Base-by-base conservation (phyloP, 108 stramenopile genomes). In the Nitzschia putrida region DNA sequence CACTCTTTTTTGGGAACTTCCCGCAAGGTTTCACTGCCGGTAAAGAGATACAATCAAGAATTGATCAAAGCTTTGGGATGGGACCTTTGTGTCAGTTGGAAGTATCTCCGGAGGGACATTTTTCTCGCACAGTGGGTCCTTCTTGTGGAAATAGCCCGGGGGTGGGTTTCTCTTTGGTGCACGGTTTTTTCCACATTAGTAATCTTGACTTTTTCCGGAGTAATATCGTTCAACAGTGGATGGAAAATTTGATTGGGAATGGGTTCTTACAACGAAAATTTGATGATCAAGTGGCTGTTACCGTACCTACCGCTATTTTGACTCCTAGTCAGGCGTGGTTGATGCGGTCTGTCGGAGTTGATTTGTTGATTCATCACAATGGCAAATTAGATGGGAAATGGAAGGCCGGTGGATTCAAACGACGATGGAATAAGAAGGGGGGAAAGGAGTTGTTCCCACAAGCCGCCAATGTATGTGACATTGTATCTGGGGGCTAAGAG, bases 241-340 rank as follows among this genome's bases (percentile, higher is more conserved):
- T 42, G 10, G 25, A 70, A 22, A 64, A 37, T 21, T 59, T 79
- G 80, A 75, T 79, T 64, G 70, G 78, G 11, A 73, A 81, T 51
- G 60, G 78, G 20, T 67, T 68, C 18, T 75, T 85, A 13, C 61
- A 64, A 16, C 71, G 84, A 4, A 13, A 61, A 56, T 81, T 43
- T 23, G 80, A 81, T 59, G 84, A 85, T 64, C 84, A 85, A 58
- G 16, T 81, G 1, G 80, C 80, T 5, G 80, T 85, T 10, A 85
- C 80, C 18, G 57, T 81, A 13, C 80, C 84, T 0, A 67, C 84
- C 5, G 73, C 74, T 2, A 66, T 81, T 12, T 23, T 78, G 34
- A 80, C 80, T 54, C 80, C 74, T 2, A 41, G 78, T 12, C 51
- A 68, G 39, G 40, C 66, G 11, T 69, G 67, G 74, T 60, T 74